Evolutionary conservation across 192 early-diverging fungal species (phyloP).

Genomic region (Physocladia obscura): DNA sequence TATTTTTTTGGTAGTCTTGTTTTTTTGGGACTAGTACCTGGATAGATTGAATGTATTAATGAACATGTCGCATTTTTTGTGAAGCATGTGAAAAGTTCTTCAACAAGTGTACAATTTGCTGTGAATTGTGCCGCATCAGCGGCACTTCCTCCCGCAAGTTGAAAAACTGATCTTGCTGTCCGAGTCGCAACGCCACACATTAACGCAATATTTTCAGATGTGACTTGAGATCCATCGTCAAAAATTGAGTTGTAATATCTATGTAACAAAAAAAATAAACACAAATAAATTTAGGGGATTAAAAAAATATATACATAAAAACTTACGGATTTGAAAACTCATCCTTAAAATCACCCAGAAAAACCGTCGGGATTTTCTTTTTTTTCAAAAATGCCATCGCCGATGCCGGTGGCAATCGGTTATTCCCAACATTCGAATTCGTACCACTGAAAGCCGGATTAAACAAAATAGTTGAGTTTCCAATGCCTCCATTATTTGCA

Average conservation of each 20-base stretch:
- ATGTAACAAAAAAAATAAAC: conserved; percentile 11
- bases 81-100: conserved; percentile 60
- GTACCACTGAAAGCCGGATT: conserved; percentile 47
- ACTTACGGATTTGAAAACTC: conserved; percentile 51
- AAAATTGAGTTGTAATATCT: conserved; percentile 67
- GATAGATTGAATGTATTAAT: conserved; percentile 19
- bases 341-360: conserved; percentile 61
- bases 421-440: conserved; percentile 13
- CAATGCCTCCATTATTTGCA: conserved; percentile 3
- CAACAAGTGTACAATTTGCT: conserved; percentile 55
- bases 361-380: conserved; percentile 63
- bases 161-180: conserved; percentile 58
- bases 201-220: conserved; percentile 32
- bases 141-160: conserved; percentile 49
- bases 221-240: conserved; percentile 54
- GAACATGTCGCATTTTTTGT: conserved; percentile 66
- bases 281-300: conserved; percentile 8
- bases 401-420: conserved; percentile 68
- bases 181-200: conserved; percentile 65
- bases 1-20: background rate
- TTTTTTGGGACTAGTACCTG: background rate
- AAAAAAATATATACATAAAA: background rate
- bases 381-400: conserved; percentile 69
- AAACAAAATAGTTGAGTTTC: conserved; percentile 23
- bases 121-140: conserved; percentile 40